Conservation (phyloP, 164 flowering plant genomes). For the Hamamelis virginiana region DNA sequence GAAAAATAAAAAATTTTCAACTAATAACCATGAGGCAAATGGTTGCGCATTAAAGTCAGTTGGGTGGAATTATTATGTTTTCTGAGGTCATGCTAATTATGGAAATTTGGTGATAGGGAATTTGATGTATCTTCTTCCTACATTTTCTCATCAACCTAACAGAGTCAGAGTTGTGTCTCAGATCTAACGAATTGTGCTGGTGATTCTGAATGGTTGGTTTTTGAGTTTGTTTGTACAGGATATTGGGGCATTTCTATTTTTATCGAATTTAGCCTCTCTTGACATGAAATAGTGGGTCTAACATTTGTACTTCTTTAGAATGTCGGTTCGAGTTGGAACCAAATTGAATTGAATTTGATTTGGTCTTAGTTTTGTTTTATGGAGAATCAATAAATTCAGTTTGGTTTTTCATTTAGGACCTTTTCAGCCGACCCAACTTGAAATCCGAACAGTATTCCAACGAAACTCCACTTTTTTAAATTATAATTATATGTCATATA, state of each 20-base stretch:
- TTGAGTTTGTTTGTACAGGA: background rate
- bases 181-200: background rate
- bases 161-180: background rate
- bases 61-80: background rate
- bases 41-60: background rate
- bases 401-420: too few relatives aligned
- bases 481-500: too few relatives aligned
- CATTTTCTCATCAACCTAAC: background rate
- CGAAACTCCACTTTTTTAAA: too few relatives aligned
- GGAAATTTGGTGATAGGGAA: too few relatives aligned
- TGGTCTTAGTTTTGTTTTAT: too few relatives aligned
- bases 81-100: too few relatives aligned
- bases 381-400: too few relatives aligned
- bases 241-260: background rate
- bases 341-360: too few relatives aligned
- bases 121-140: background rate
- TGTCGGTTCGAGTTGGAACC: too few relatives aligned
- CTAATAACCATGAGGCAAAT: background rate
- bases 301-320: too few relatives aligned
- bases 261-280: background rate
- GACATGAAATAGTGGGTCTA: background rate
- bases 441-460: too few relatives aligned
- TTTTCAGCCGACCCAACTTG: too few relatives aligned
- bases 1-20: background rate
- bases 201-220: background rate